Evolutionary conservation across 2,329 filamentous ascomycete species (phyloP).

Genomic region (Venturia oleaginea): DNA sequence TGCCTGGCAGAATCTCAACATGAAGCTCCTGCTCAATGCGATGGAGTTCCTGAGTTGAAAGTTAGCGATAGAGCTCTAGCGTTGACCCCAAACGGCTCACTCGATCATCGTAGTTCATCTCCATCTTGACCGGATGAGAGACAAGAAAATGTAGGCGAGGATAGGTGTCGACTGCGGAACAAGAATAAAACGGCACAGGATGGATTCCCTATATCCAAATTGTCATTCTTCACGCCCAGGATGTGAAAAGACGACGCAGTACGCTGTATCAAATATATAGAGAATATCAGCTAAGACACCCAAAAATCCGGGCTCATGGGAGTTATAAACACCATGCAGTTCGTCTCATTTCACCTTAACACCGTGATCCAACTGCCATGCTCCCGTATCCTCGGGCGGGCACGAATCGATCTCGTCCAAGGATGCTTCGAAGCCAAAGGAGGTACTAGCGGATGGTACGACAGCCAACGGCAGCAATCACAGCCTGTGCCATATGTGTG

Average conservation of each 20-base stretch:
- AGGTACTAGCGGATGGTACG: neutral
- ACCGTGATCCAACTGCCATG: neutral
- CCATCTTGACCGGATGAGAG: conserved; percentile 27
- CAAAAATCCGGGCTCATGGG: neutral
- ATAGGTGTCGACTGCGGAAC: neutral
- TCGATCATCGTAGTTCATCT: conserved; percentile 39
- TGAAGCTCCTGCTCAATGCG: conserved; percentile 44
- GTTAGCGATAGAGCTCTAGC: neutral
- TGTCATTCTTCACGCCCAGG: neutral
- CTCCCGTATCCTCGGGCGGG: neutral
- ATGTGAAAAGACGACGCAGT: neutral
- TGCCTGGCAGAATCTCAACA: conserved; percentile 47
- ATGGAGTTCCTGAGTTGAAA: conserved; percentile 30
- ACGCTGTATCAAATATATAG: neutral
- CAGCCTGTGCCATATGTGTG: neutral
- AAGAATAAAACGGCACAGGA: neutral
- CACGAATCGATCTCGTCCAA: neutral
- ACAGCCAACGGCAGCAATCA: neutral
- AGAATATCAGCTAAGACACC: neutral
- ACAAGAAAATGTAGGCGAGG: neutral
- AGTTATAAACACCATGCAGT: neutral
- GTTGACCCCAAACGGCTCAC: conserved; percentile 20
- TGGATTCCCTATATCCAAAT: neutral
- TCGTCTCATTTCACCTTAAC: too few relatives aligned
- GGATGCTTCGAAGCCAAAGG: neutral